phyloP scores from a whole-genome alignment of 1,139 yeast genomes.

The Kodamaea anthophila region DNA sequence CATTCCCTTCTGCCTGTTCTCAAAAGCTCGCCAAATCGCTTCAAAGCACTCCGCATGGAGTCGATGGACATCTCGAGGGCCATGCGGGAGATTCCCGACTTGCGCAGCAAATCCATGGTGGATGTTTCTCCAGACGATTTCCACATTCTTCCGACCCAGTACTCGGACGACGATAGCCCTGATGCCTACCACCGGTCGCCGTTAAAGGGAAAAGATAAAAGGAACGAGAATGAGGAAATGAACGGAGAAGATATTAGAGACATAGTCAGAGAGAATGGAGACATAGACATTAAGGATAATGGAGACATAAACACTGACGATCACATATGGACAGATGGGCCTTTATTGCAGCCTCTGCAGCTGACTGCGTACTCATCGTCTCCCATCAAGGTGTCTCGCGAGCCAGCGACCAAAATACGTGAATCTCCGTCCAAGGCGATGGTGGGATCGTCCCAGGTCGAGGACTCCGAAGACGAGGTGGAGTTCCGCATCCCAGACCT shows the following conservation, averaged over 20 bases:
- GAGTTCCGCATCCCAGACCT: constrained; percentile 9
- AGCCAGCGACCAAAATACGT: neutral
- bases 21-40: constrained; percentile 4
- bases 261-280: neutral
- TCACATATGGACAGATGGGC: neutral
- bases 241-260: neutral
- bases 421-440: constrained; percentile 3
- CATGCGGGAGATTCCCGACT: constrained; percentile 10
- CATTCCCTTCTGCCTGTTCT: too few relatives aligned
- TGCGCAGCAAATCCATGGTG: constrained; percentile 11
- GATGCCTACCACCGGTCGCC: constrained; percentile 3
- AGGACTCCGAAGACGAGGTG: constrained; percentile 8
- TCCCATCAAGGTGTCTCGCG: constrained; percentile 1
- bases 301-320: neutral
- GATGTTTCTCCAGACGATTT: constrained; percentile 8
- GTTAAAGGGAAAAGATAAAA: constrained; percentile 3
- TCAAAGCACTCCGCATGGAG: constrained; percentile 9
- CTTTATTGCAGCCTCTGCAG: neutral
- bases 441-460: constrained; percentile 2
- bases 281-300: too few relatives aligned
- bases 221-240: neutral
- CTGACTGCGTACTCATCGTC: neutral
- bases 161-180: constrained; percentile 12
- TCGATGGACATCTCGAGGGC: constrained; percentile 8
- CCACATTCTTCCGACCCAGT: constrained; percentile 13